These are phyloP conservation scores for Apiospora pterosperma DNA, from an alignment of 2,329 filamentous ascomycete species.

Conservation along the genomic window DNA sequence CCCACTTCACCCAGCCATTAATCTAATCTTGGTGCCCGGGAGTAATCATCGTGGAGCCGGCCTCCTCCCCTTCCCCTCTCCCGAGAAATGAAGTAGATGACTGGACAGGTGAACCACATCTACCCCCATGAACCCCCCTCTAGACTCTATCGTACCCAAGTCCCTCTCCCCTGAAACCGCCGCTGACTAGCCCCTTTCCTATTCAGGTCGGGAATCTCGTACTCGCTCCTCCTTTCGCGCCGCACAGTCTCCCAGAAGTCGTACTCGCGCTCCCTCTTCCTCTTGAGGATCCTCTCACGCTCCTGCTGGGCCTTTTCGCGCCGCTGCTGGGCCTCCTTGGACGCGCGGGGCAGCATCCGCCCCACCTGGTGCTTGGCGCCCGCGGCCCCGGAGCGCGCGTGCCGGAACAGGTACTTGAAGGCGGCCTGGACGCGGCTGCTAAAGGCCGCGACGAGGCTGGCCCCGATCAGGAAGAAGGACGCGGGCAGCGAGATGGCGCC, in stretches of 20 bases:
- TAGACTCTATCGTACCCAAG: background rate
- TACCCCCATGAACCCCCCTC: too few species aligned
- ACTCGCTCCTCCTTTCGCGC: constrained; percentile 23
- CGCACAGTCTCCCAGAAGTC: constrained; percentile 39
- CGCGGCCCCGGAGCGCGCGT: constrained; percentile 7
- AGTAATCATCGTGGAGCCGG: too few species aligned
- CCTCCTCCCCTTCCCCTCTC: too few species aligned
- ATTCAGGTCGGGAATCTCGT: constrained; percentile 36
- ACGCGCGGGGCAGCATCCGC: constrained; percentile 23
- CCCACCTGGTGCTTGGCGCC: constrained; percentile 13
- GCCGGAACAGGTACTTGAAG: constrained; percentile 23
- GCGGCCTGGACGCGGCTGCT: constrained; percentile 40
- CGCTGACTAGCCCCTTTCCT: constrained; percentile 11
- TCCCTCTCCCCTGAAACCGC: constrained; percentile 3
- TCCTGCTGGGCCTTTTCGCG: constrained; percentile 18
- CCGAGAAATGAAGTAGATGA: background rate
- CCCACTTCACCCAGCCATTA: too few species aligned
- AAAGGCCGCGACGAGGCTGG: constrained; percentile 54
- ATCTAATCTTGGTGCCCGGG: too few species aligned
- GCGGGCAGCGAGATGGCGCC: constrained; percentile 45
- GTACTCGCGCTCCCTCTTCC: constrained; percentile 29
- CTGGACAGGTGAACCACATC: background rate
- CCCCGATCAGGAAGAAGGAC: constrained; percentile 44
- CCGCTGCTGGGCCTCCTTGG: constrained; percentile 20
- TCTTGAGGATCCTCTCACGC: constrained; percentile 13